A percentile compares a stretch with the other conserved stretches of the same genome.
These are phyloP conservation scores for Cryphonectria radicalis DNA, from an alignment of 2,329 filamentous ascomycete genomes.

Conservation along the genomic window DNA sequence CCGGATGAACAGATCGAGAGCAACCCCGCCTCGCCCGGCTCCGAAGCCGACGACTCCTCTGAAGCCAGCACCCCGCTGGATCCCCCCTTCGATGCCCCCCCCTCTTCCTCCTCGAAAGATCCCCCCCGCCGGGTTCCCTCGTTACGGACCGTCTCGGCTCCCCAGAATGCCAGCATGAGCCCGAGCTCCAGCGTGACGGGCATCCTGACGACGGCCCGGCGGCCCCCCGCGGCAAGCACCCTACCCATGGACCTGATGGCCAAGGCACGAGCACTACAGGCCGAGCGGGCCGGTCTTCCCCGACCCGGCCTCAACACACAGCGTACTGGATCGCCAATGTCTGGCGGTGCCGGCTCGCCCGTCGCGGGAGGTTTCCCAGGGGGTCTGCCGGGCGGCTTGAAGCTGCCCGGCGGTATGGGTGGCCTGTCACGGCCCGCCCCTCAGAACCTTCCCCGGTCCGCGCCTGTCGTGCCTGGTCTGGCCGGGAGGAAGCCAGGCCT, in stretches of 20 bases:
- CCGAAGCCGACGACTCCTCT: slow-evolving; percentile 47
- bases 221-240: slow-evolving; percentile 49
- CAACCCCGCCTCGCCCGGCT: slow-evolving; percentile 49
- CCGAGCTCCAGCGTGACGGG: slow-evolving; percentile 84
- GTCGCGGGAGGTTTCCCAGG: slow-evolving; percentile 41
- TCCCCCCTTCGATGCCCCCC: slow-evolving; percentile 37
- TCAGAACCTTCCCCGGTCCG: slow-evolving; percentile 56
- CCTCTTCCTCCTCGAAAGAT: slow-evolving; percentile 34
- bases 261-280: slow-evolving; percentile 43
- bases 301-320: slow-evolving; percentile 26
- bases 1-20: slow-evolving; percentile 50
- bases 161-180: slow-evolving; percentile 64
- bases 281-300: slow-evolving; percentile 39
- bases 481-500: slow-evolving; percentile 57
- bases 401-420: slow-evolving; percentile 40
- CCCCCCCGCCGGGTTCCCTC: slow-evolving; percentile 59
- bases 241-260: slow-evolving; percentile 47
- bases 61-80: slow-evolving; percentile 55
- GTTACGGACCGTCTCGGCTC: slow-evolving; percentile 63
- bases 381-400: slow-evolving; percentile 49
- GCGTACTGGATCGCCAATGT: slow-evolving; percentile 33
- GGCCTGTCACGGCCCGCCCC: slow-evolving; percentile 51
- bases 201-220: slow-evolving; percentile 68
- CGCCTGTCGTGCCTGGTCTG: slow-evolving; percentile 49
- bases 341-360: slow-evolving; percentile 37